Percentiles rank a stretch among this genome's conserved stretches.
These are phyloP conservation scores for Yamadazyma aaseri DNA, from an alignment of 1,139 yeast species.

Conservation along the genomic window DNA sequence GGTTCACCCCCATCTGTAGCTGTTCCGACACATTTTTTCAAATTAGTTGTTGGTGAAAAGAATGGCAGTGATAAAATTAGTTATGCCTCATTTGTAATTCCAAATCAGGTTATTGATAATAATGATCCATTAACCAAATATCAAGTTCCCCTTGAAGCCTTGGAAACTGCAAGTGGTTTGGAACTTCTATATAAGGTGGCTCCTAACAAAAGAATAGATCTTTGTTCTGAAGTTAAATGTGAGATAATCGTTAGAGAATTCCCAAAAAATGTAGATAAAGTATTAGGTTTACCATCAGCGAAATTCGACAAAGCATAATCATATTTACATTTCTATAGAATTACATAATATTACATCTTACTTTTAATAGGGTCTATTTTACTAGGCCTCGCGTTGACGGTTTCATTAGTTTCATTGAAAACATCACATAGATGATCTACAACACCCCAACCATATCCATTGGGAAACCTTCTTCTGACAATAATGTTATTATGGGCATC, in stretches of 20 bases:
- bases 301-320: constrained; percentile 11
- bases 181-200: constrained; percentile 75
- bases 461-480: constrained; percentile 84
- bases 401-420: constrained; percentile 12
- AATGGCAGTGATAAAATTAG: constrained; percentile 53
- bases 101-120: constrained; percentile 76
- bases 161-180: constrained; percentile 84
- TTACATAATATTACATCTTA: constrained; percentile 11
- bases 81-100: constrained; percentile 90
- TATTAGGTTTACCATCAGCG: constrained; percentile 21
- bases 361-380: constrained; percentile 12
- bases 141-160: constrained; percentile 85
- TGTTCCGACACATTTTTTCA: constrained; percentile 96
- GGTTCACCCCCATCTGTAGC: constrained; percentile 97
- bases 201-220: constrained; percentile 53
- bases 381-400: constrained; percentile 1
- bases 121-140: constrained; percentile 67
- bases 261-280: constrained; percentile 43
- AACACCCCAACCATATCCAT: constrained; percentile 96
- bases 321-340: neutral
- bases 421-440: constrained; percentile 46
- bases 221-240: constrained; percentile 81
- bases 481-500: constrained; percentile 95
- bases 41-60: constrained; percentile 80
- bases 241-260: constrained; percentile 83